Base-by-base conservation (phyloP, 192 early-diverging fungal species). In the Diversispora epigaea region DNA sequence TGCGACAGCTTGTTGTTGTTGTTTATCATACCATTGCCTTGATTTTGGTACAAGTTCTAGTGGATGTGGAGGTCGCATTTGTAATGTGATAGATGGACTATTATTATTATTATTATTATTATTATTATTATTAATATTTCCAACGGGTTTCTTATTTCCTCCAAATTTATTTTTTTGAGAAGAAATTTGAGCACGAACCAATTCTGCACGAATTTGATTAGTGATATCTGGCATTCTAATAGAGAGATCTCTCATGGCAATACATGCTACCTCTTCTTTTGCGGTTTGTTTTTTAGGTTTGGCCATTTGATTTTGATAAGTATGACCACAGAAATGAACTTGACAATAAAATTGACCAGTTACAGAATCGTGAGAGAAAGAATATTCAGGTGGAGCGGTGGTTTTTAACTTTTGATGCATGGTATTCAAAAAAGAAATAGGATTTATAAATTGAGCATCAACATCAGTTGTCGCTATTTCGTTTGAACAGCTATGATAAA, bases 371-470 rank as follows among this genome's bases (percentile, higher is more conserved):
- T 71, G 69, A 14, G 69, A 46, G 7, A 55, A 71, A 1, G 17
- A n/a, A 25, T 71, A 71, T 39, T 21, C 43, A 21, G 69, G 69
- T 3, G 69, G 39, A 3, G 19, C 22, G 10, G 9, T n/a, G n/a
- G 43, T 39, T 55, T 71, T 71, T 41, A 57, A 22, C 19, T 71
- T 71, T 57, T 71, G 69, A 56, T 71, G 55, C 55, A 71, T 57
- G 3, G 69, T 71, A 41, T 71, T 71, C 21, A 71, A 41, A 71
- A 71, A 71, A 25, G 69, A 71, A 56, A 71, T 57, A 9, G 50
- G 49, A 56, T 57, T 71, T n/a, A 69, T 64, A n/a, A 44, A 19
- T 43, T 14, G 62, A n/a, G 41, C 12, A 8, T 64, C 43, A n/a
- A 9, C 21, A 41, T 32, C 25, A 39, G 21, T 14, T 40, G 9